phyloP scores from a whole-genome alignment of 495 filamentous ascomycete species.

The Xylaria bambusicola region DNA sequence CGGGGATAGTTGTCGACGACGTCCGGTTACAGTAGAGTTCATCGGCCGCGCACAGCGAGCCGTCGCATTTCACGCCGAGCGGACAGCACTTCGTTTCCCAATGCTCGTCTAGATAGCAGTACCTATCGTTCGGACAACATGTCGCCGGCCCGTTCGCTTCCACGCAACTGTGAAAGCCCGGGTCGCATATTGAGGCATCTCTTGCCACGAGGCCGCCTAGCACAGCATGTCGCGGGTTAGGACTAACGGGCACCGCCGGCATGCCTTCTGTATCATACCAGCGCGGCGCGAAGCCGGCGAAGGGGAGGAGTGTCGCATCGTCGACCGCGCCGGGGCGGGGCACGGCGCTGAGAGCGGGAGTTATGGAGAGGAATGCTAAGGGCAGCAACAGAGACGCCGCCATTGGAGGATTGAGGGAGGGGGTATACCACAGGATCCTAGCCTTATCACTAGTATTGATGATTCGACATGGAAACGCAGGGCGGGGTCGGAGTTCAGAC shows the following conservation, averaged over 20 bases:
- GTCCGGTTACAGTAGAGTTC: constrained; percentile 22
- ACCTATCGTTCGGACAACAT: constrained; percentile 33
- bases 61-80: constrained; percentile 37
- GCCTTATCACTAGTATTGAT: constrained; percentile 10
- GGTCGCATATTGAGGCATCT: not conserved
- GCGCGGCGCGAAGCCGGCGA: constrained; percentile 28
- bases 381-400: constrained; percentile 12
- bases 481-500: not conserved
- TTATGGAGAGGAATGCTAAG: constrained; percentile 7
- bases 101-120: constrained; percentile 29
- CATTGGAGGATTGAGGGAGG: constrained; percentile 13
- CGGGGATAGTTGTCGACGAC: constrained; percentile 23
- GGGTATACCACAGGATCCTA: constrained; percentile 22
- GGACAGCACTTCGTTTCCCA: constrained; percentile 38
- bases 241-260: constrained; percentile 20
- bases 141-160: constrained; percentile 18
- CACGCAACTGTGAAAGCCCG: constrained; percentile 21
- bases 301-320: constrained; percentile 19
- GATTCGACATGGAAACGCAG: constrained; percentile 16
- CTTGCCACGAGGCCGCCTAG: not conserved
- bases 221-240: not conserved
- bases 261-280: constrained; percentile 20
- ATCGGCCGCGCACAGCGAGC: constrained; percentile 32
- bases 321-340: constrained; percentile 14
- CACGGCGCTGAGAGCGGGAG: constrained; percentile 4